Base-by-base conservation (phyloP, 2,329 filamentous ascomycete genomes). In the Nannizziopsis arthrosporioides region DNA sequence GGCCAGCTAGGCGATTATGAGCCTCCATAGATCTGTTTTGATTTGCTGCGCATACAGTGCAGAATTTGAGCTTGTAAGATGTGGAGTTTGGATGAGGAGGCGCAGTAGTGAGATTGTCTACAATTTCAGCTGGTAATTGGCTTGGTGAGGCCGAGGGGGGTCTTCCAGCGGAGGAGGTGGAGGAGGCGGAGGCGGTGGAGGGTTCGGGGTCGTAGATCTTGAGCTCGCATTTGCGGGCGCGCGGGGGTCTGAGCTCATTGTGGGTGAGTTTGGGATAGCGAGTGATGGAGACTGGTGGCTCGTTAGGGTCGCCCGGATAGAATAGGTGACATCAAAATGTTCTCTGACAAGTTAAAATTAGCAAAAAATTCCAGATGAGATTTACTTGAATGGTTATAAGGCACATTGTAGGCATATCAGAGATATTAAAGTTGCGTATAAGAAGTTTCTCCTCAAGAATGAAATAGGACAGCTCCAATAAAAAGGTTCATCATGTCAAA, bases 21-120 rank as follows among this genome's bases (percentile, higher is more conserved):
- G 90, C 90, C 75, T 96, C 92, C 92, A 98, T 96, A n/a, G 86
- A 94, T 80, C 92, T 81, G 63, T 98, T 98, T 67, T 98, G 88
- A 61, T 98, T 98, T 61, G 88, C 94, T 6, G 92, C 92, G 68
- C 92, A 98, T n/a, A 98, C 53, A 39, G 53, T 55, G 47, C 53
- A 55, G 50, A 55, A 55, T 50, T 54, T 55, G 53, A 98, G 77
- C 68, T 92, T 94, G 75, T 82, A 94, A 45, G 75, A 78, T n/a
- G 71, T 71, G 19, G 76, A 72, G 11, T 71, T 66, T 19, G 71
- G 67, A 47, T 70, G 53, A 19, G 53, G 49, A 39, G 53, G 56
- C 35, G 53, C 37, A 22, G 47, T 41, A 12, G 35, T 35, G 19
- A 42, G 30, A n/a, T 40, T 41, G 40, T 49, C 48, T 45, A 44